Conservation (phyloP, 1,139 yeast species). For the Suhomyces anneliseae region DNA sequence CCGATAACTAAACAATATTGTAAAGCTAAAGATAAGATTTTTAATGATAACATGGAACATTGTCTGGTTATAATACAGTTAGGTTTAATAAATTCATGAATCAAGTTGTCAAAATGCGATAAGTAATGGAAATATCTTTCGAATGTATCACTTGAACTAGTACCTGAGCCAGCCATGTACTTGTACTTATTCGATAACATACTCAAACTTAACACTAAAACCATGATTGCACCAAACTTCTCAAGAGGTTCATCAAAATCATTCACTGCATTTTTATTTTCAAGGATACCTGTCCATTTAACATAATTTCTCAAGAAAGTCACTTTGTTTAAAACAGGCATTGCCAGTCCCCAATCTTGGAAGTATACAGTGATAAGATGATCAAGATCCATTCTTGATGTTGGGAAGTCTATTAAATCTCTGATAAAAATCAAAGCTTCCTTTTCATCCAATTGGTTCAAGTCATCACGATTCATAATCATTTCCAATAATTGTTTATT, state of each 20-base stretch:
- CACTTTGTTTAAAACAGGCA: constrained; percentile 69
- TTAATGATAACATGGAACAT: constrained; percentile 70
- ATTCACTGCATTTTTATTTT: constrained; percentile 15
- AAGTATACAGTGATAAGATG: constrained; percentile 61
- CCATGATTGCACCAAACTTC: constrained; percentile 60
- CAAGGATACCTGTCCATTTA: constrained; percentile 45
- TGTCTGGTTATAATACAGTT: constrained; percentile 50
- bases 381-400: constrained; percentile 54
- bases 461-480: constrained; percentile 34
- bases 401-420: constrained; percentile 50
- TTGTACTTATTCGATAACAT: constrained; percentile 42
- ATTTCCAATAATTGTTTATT: constrained; percentile 21
- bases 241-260: constrained; percentile 40
- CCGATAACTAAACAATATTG: constrained; percentile 75
- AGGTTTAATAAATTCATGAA: constrained; percentile 55
- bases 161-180: constrained; percentile 15
- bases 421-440: constrained; percentile 49
- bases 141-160: constrained; percentile 13
- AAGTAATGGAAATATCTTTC: constrained; percentile 28
- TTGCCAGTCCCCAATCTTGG: constrained; percentile 73
- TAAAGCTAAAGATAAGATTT: constrained; percentile 65
- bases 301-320: constrained; percentile 61
- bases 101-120: constrained; percentile 50
- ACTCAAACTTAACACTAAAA: constrained; percentile 61
- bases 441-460: constrained; percentile 22